Base-by-base conservation (phyloP, 1,284 basidiomycete species). In the Cryptococcus hybrid region DNA sequence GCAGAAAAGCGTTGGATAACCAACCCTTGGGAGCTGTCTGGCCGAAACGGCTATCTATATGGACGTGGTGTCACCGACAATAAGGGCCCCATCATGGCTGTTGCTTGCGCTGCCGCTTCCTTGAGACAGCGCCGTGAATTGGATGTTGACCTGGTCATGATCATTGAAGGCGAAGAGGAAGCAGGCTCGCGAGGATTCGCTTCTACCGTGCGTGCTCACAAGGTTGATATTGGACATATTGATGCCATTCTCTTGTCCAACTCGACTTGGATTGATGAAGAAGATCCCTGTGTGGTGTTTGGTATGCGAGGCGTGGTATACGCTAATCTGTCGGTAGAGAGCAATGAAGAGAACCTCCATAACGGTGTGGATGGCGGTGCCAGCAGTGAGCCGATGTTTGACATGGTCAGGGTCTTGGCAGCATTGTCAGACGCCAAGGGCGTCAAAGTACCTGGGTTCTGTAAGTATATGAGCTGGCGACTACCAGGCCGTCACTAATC, bases 91-190 rank as follows among this genome's bases (percentile, higher is more conserved):
- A 88, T 96, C 48, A 83, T 98, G 58, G 93, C 94, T 1, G 84
- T 88, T 6, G 95, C 94, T 0, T 92, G 87, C 66, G 95, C 95
- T 0, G 92, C 88, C 1, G 88, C 90, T 0, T 85, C 89, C 43
- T 75, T 99, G 44, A 82, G 92, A 2, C 82, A 86, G 43, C 80
- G 82, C 11, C 82, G 91, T 1, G 83, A 86, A 35, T 84, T 99
- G 1, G 88, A 86, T 37, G 84, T 92, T 1, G 95, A 99, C 68
- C 75, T 99, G 0, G 87, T 97, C 3, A 87, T 98, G 75, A 78
- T 98, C 51, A 86, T 98, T 39, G 95, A 99, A 78, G 95, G 95
- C 0, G 94, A 98, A 74, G 96, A 97, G 73, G 96, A 99, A 76
- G 86, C 86, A 18, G 95, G 95, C 4, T 94, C 91, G 69, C 78